phyloP scores from a whole-genome alignment of 1,139 yeast species.

The Hyphopichia burtonii region DNA sequence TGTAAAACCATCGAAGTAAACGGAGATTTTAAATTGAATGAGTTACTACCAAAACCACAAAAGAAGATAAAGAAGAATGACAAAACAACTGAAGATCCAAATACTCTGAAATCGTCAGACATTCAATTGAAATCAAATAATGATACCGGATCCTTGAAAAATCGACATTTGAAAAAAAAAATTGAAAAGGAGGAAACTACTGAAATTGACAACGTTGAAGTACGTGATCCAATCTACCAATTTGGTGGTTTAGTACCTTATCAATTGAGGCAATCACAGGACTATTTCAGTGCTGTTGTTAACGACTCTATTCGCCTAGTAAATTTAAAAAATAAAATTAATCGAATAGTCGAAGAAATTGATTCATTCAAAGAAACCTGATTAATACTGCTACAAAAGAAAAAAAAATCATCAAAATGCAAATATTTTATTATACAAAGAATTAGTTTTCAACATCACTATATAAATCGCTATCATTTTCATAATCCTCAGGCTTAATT shows the following conservation, averaged over 20 bases:
- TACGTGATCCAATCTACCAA: constrained; percentile 45
- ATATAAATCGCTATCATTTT: constrained; percentile 48
- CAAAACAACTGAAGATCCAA: not conserved
- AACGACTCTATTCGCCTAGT: constrained; percentile 23
- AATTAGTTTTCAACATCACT: constrained; percentile 35
- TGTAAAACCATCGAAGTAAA: constrained; percentile 10
- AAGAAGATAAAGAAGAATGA: not conserved
- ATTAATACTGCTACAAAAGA: not conserved
- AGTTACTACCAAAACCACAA: not conserved
- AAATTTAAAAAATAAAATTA: constrained; percentile 24
- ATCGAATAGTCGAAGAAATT: constrained; percentile 14
- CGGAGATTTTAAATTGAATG: not conserved
- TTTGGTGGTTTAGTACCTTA: constrained; percentile 52
- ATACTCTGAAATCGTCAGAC: not conserved
- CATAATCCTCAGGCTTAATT: constrained; percentile 45
- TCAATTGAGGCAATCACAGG: constrained; percentile 41
- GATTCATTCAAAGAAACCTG: constrained; percentile 8
- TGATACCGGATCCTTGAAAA: constrained; percentile 2
- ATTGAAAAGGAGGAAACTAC: not conserved
- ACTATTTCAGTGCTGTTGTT: constrained; percentile 30
- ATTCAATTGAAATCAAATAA: not conserved
- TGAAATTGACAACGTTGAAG: constrained; percentile 1
- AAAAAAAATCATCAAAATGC: no score
- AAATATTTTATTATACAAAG: not conserved
- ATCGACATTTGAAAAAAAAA: constrained; percentile 4